Evolutionary conservation across 306 rosid species (phyloP), one percentile per base, ranked within the genome.

Genomic region (Crotalaria pallida): DNA sequence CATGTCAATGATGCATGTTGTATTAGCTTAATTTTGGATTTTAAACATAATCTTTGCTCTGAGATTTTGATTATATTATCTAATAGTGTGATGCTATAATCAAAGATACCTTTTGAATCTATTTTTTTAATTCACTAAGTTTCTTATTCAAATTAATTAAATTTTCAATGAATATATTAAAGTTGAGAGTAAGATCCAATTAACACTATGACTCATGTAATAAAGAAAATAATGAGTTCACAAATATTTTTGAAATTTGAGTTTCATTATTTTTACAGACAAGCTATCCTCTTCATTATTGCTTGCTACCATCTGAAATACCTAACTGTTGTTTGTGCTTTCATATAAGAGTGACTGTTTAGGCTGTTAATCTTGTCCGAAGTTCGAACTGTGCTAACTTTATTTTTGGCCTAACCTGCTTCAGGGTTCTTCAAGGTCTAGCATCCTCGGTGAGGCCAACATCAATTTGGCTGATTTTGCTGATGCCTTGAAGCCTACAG

Each of bases 341-440:
- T 58, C 27, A 10, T 60, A 12, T 36, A 41, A 47, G 34, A 51
- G 59, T 17, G 51, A 70, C 24, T 23, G 41, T 59, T 26, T 67
- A 63, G 64, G 34, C 29, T 17, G 41, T 60, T 71, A 27, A 64
- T 64, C 68, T 57, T 64, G 65, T 52, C 69, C 29, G 67, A 57
- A 73, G 53, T 53, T 74, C 33, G 72, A 66, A 73, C 76, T 74
- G 65, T 56, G 49, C 76, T 75, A 68, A 81, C 79, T 51, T 63
- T 57, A 23, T 73, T 50, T 80, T 78, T 78, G 72, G 64, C 76
- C 67, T 75, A 61, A 76, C 79, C 79, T 73, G 59, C 75, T 70
- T 69, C 69, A 95, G 99, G 99, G 99, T 74, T 89, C 99, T 34
- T 87, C 99, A 23, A 83, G 97, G 68, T 89, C 99, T 74, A 89